Conservation (phyloP, 1,284 basidiomycete species). For the Termitomyces sp. region DNA sequence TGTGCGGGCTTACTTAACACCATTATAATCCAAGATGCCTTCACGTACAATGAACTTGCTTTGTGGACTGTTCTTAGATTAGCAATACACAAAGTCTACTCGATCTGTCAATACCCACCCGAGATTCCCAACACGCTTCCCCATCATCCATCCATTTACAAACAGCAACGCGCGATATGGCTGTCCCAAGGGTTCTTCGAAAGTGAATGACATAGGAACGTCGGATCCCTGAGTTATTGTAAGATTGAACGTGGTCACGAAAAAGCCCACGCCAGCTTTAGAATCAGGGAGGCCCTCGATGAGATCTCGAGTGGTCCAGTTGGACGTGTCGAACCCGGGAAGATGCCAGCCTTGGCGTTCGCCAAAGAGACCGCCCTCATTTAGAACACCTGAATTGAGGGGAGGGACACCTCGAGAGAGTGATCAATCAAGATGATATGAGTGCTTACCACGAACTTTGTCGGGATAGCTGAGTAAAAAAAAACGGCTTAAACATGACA, state of each 20-base stretch:
- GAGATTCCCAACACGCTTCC: constrained; percentile 66
- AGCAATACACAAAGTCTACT: background rate
- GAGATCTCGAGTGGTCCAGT: constrained; percentile 52
- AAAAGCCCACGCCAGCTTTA: constrained; percentile 70
- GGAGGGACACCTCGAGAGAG: background rate
- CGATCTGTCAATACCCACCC: constrained; percentile 40
- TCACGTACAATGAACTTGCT: constrained; percentile 73
- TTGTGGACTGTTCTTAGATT: constrained; percentile 51
- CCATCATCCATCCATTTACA: constrained; percentile 87
- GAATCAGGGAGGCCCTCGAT: constrained; percentile 50
- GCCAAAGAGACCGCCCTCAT: constrained; percentile 77
- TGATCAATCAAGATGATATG: background rate
- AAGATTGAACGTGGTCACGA: constrained; percentile 66
- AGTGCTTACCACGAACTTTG: constrained; percentile 46
- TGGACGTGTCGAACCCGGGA: constrained; percentile 61
- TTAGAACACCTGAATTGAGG: constrained; percentile 40
- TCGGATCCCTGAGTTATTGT: constrained; percentile 56
- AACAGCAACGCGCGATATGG: constrained; percentile 72
- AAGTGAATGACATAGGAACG: constrained; percentile 63
- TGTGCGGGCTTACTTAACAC: constrained; percentile 51
- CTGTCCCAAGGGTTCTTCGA: constrained; percentile 48
- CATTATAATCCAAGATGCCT: constrained; percentile 68
- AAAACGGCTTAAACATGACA: constrained; percentile 1
- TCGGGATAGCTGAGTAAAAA: constrained; percentile 52
- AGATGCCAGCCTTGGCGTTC: constrained; percentile 82